These are phyloP conservation scores for Allomyces macrogynus DNA, from an alignment of 192 early-diverging fungal genomes.

Conservation along the genomic window DNA sequence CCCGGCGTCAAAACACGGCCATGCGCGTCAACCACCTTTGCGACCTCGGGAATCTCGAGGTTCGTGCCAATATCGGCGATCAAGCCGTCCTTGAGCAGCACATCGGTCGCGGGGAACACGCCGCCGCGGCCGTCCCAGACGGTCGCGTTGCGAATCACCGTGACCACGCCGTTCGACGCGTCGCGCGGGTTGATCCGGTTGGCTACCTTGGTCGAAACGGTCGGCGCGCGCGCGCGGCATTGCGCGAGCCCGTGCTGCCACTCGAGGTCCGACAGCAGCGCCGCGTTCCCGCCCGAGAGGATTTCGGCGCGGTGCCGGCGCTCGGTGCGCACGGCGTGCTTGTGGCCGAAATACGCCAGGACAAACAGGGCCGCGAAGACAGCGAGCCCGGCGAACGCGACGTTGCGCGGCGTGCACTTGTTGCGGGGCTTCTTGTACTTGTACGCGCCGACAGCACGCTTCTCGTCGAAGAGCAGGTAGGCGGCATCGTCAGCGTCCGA, in stretches of 20 bases:
- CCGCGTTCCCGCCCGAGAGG: not conserved
- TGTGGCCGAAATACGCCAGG: too few relatives aligned
- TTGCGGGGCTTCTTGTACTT: too few relatives aligned
- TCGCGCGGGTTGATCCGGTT: not conserved
- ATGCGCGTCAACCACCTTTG: constrained; percentile 33
- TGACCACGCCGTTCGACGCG: not conserved
- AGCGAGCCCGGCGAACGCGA: too few relatives aligned
- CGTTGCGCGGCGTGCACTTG: too few relatives aligned
- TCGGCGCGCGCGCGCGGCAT: not conserved
- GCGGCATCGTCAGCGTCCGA: too few relatives aligned
- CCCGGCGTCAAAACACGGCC: constrained; percentile 54
- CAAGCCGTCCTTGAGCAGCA: constrained; percentile 32
- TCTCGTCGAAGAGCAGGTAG: too few relatives aligned
- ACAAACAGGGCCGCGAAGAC: too few relatives aligned
- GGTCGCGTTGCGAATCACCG: constrained; percentile 9
- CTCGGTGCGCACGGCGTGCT: too few relatives aligned
- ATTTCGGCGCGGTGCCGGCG: too few relatives aligned
- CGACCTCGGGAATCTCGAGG: constrained; percentile 10
- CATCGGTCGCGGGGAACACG: constrained; percentile 16
- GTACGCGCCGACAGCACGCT: too few relatives aligned
- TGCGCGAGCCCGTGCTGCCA: not conserved
- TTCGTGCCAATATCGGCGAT: constrained; percentile 23
- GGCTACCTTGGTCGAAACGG: too few relatives aligned
- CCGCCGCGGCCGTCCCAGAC: constrained; percentile 15
- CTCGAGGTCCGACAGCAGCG: not conserved